Percentiles rank a stretch among this genome's conserved stretches.
Conservation (phyloP, 306 rosid genomes). For the Cicer pinnatifidum region DNA sequence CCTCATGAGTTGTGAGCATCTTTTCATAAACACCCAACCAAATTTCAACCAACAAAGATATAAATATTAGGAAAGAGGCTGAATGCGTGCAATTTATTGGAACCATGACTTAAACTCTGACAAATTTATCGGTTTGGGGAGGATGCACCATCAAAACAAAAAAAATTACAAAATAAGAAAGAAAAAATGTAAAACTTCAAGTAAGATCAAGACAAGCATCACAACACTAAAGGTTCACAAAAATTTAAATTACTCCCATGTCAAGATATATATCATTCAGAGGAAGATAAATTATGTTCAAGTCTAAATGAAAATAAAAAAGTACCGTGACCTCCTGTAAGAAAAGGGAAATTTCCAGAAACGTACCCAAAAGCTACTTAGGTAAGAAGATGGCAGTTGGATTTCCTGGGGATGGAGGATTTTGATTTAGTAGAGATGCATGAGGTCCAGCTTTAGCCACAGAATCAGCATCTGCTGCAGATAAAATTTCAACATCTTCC, state of each 20-base stretch:
- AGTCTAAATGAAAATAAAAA: conserved; percentile 10
- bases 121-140: neutral
- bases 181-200: neutral
- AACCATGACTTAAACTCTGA: neutral
- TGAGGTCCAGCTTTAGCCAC: conserved; percentile 68
- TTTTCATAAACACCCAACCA: conserved; percentile 30
- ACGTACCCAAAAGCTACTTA: conserved; percentile 46
- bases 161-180: neutral
- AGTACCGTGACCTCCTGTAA: neutral
- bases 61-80: neutral
- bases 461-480: conserved; percentile 63
- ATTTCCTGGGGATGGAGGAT: conserved; percentile 88
- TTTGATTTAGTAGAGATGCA: conserved; percentile 61
- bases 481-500: conserved; percentile 53
- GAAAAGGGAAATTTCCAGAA: conserved; percentile 13
- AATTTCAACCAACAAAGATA: conserved; percentile 17
- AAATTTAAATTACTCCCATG: neutral
- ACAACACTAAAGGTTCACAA: conserved; percentile 27
- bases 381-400: conserved; percentile 85
- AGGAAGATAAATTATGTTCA: neutral
- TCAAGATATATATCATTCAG: neutral
- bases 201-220: neutral
- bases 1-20: neutral
- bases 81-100: too few species aligned
- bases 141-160: conserved; percentile 14